phyloP scores from a whole-genome alignment of 129 eudicot species.

The Kitagawia praeruptora region DNA sequence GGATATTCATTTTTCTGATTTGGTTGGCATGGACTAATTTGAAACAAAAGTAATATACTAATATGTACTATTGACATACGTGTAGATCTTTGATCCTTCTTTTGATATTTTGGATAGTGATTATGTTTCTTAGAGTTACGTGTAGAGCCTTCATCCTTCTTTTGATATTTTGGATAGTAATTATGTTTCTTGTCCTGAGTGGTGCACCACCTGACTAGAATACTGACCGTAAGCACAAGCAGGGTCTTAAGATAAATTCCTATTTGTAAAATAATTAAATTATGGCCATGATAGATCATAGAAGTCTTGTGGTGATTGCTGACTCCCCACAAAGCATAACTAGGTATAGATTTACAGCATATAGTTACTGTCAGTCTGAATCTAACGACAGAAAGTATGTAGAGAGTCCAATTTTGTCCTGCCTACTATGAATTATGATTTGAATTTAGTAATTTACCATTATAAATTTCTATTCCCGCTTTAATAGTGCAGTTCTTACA shows the following conservation, averaged over 20 bases:
- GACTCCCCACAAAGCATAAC: not conserved
- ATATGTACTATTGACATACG: not conserved
- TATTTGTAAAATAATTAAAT: not conserved
- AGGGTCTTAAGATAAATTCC: not conserved
- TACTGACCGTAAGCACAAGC: not conserved
- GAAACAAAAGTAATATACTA: not conserved
- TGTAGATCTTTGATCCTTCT: not conserved
- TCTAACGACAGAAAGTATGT: not conserved
- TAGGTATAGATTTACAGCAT: not conserved
- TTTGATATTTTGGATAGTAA: not conserved
- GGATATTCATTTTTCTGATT: not conserved
- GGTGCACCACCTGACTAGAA: not conserved
- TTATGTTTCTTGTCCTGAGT: not conserved
- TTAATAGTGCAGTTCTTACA: not conserved
- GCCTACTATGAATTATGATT: not conserved
- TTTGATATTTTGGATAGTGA: not conserved
- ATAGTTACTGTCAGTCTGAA: not conserved
- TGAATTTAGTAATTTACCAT: not conserved
- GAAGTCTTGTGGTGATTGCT: not conserved
- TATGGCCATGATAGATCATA: not conserved
- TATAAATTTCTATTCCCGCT: not conserved
- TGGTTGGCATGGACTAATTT: conserved; percentile 1
- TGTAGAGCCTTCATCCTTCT: no score
- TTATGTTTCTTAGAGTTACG: not conserved
- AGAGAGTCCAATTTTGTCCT: not conserved